A percentile compares a stretch with the other conserved stretches of the same genome.
These are phyloP conservation scores for Ascochyta lentis DNA, from an alignment of 2,329 filamentous ascomycete species.

Conservation along the genomic window DNA sequence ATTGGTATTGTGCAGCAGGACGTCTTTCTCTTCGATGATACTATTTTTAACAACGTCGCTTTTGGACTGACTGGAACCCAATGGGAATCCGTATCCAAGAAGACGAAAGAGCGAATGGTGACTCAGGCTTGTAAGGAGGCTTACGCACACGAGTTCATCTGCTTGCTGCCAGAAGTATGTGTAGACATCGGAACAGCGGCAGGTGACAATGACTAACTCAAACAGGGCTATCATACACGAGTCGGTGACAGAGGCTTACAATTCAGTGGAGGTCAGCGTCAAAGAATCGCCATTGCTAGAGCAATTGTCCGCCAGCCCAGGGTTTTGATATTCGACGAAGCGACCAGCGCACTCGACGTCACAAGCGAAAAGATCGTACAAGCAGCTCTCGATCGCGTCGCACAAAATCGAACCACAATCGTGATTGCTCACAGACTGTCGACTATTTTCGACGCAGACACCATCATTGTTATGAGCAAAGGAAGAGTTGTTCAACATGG, in stretches of 20 bases:
- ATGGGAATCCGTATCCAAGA: constrained; percentile 52
- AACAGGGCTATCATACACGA: constrained; percentile 78
- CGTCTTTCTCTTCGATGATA: constrained; percentile 84
- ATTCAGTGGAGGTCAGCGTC: constrained; percentile 91
- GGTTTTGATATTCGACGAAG: constrained; percentile 89
- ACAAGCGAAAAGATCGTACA: constrained; percentile 94
- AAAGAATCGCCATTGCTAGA: constrained; percentile 89
- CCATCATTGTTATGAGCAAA: constrained; percentile 74
- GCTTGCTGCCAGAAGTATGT: constrained; percentile 55
- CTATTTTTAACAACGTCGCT: constrained; percentile 87
- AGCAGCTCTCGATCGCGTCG: constrained; percentile 82
- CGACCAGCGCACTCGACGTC: constrained; percentile 89
- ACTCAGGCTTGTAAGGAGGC: constrained; percentile 72
- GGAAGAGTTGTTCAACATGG: constrained; percentile 75
- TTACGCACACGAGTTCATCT: constrained; percentile 91
- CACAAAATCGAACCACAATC: constrained; percentile 86
- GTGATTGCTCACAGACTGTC: constrained; percentile 92
- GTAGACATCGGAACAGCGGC: constrained; percentile 44
- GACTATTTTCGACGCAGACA: constrained; percentile 83
- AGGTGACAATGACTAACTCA: background rate
- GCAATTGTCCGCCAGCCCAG: constrained; percentile 88
- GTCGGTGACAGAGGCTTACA: constrained; percentile 91
- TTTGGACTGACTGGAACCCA: constrained; percentile 78
- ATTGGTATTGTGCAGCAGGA: constrained; percentile 92
- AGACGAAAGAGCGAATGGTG: constrained; percentile 70